Percentiles rank a stretch among this genome's conserved stretches.
Conservation (phyloP, 371 early-diverging fungal species). For the Apophysomyces variabilis region DNA sequence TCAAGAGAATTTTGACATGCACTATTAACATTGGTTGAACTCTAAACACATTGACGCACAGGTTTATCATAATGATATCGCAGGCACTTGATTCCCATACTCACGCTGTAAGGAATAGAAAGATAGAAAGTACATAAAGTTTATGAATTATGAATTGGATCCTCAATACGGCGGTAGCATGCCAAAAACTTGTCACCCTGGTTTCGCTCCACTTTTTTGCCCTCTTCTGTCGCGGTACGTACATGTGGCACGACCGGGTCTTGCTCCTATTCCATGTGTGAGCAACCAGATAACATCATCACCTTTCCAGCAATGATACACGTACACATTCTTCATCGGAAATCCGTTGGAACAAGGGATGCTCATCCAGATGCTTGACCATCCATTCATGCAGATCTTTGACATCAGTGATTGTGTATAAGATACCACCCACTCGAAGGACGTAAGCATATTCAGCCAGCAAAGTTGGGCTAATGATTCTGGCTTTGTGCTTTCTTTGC, state of each 20-base stretch:
- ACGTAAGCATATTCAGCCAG: constrained; percentile 97
- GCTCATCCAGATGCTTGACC: constrained; percentile 91
- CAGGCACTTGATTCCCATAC: no score
- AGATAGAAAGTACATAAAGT: no score
- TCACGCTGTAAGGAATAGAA: no score
- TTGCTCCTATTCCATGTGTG: constrained; percentile 46
- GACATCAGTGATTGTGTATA: constrained; percentile 97
- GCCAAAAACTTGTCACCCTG: constrained; percentile 94
- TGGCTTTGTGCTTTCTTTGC: constrained; percentile 98
- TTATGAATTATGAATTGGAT: constrained; percentile 38
- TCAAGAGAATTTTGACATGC: no score
- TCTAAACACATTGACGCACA: no score
- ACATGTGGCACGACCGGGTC: constrained; percentile 91
- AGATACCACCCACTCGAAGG: constrained; percentile 85
- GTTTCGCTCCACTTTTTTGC: constrained; percentile 95
- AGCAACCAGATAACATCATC: neutral
- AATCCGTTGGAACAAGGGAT: constrained; percentile 92
- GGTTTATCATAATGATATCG: no score
- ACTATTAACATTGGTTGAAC: no score
- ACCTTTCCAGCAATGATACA: neutral
- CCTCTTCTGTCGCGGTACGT: constrained; percentile 93
- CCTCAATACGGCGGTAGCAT: constrained; percentile 82
- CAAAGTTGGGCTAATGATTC: constrained; percentile 92
- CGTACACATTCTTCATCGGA: constrained; percentile 82
- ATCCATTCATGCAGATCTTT: constrained; percentile 95